Percentiles rank a stretch among this genome's conserved stretches.
phyloP scores from a whole-genome alignment of 306 rosid genomes.

The Malus asiatica region DNA sequence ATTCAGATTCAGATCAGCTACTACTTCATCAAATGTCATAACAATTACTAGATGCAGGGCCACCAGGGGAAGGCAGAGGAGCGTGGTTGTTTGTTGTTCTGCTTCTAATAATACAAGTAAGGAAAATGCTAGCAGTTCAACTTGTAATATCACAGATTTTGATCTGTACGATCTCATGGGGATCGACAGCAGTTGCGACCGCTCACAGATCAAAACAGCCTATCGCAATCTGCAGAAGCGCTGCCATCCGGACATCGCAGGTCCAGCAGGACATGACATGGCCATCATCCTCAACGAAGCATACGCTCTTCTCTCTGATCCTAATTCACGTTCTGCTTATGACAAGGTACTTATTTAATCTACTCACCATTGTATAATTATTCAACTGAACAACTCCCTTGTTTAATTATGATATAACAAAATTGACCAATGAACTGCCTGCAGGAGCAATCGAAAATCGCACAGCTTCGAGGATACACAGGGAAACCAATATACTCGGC shows the following conservation, averaged over 20 bases:
- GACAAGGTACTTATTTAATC: constrained; percentile 49
- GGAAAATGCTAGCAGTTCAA: neutral
- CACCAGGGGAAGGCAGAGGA: neutral
- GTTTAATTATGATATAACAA: neutral
- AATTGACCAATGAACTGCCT: neutral
- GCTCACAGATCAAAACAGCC: constrained; percentile 54
- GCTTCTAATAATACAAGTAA: neutral
- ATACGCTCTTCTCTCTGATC: constrained; percentile 74
- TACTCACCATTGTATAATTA: neutral
- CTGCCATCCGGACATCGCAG: constrained; percentile 91
- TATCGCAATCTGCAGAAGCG: constrained; percentile 77
- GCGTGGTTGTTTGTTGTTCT: neutral
- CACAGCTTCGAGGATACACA: constrained; percentile 72
- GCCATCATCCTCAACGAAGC: constrained; percentile 84
- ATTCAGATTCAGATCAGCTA: neutral
- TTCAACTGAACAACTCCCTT: neutral
- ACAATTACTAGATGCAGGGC: neutral
- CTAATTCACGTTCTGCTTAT: constrained; percentile 56
- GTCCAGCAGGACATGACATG: constrained; percentile 91
- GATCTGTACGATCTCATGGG: constrained; percentile 90
- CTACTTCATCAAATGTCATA: neutral
- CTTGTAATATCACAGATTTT: constrained; percentile 31
- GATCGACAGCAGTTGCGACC: constrained; percentile 56
- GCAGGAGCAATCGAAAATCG: constrained; percentile 77
- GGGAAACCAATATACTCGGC: constrained; percentile 82